A percentile compares a stretch with the other conserved stretches of the same genome.
These are phyloP conservation scores for Globisporangium uncinulatum DNA, from an alignment of 352 stramenopile species.

Conservation along the genomic window DNA sequence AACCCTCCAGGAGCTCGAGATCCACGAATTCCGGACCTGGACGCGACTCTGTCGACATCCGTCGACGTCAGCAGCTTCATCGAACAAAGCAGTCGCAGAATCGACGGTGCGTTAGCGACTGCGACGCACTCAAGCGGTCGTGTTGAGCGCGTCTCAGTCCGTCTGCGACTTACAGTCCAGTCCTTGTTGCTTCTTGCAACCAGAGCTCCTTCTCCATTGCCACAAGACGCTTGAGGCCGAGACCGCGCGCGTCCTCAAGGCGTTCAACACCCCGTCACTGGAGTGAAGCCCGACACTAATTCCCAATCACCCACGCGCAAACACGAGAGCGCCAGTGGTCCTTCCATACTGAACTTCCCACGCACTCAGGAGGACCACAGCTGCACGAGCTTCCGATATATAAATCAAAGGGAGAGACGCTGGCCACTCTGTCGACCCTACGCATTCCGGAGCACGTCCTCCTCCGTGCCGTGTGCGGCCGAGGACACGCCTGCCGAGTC, in stretches of 20 bases:
- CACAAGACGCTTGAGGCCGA: conserved; percentile 6
- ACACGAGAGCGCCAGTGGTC: no score
- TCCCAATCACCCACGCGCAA: no score
- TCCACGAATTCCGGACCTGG: no score
- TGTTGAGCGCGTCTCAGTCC: neutral
- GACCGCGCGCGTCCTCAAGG: conserved; percentile 7
- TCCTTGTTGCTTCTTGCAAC: neutral
- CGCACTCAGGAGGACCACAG: no score
- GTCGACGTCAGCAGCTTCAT: conserved; percentile 7
- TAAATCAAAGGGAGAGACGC: conserved; percentile 2
- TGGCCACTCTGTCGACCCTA: conserved; percentile 5
- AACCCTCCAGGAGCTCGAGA: no score
- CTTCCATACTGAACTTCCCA: neutral
- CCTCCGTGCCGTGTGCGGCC: conserved; percentile 26
- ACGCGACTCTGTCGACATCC: neutral
- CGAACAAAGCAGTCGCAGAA: conserved; percentile 4
- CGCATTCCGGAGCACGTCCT: conserved; percentile 61
- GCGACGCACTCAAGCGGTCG: neutral
- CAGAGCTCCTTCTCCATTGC: conserved; percentile 11
- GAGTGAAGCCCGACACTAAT: neutral
- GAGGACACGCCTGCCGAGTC: neutral
- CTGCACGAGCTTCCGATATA: conserved; percentile 7
- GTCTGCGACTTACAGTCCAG: no score
- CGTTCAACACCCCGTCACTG: conserved; percentile 2
- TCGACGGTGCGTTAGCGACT: conserved; percentile 2